These are phyloP conservation scores for Suillus variegatus DNA, from an alignment of 768 basidiomycete species.

Conservation along the genomic window DNA sequence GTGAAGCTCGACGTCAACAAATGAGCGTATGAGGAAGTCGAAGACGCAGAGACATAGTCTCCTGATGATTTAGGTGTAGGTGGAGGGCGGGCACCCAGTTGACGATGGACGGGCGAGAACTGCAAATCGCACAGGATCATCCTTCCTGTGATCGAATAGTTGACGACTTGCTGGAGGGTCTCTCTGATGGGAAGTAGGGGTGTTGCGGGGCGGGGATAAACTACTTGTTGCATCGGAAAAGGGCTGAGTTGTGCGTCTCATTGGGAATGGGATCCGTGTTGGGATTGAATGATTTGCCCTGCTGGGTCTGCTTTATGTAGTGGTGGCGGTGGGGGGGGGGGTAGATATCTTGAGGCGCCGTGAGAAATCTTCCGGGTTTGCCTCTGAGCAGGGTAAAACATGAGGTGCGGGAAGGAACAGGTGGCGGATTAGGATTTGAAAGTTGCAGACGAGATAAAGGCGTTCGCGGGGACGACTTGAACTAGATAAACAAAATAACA, in stretches of 20 bases:
- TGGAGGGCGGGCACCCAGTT: conserved; percentile 38
- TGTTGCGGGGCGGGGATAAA: conserved; percentile 42
- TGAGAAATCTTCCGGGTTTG: conserved; percentile 73
- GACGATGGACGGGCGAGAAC: conserved; percentile 53
- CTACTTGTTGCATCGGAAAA: conserved; percentile 56
- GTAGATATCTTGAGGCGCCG: conserved; percentile 69
- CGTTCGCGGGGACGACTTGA: conserved; percentile 47
- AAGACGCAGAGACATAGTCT: conserved; percentile 75
- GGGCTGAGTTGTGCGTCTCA: conserved; percentile 63
- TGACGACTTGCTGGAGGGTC: conserved; percentile 42
- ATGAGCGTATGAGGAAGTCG: conserved; percentile 71
- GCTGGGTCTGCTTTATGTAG: conserved; percentile 35
- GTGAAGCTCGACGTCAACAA: conserved; percentile 70
- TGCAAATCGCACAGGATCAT: conserved; percentile 85
- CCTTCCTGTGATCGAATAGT: conserved; percentile 86
- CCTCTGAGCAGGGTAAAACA: conserved; percentile 43
- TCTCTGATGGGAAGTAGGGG: conserved; percentile 39
- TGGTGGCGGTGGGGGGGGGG: conserved; percentile 39
- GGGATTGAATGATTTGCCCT: conserved; percentile 64
- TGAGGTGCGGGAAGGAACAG: conserved; percentile 32
- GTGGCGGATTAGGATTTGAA: conserved; percentile 26
- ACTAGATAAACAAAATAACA: conserved; percentile 29
- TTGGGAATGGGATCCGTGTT: conserved; percentile 65
- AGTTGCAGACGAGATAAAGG: conserved; percentile 33
- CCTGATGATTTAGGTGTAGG: conserved; percentile 63